Conservation (phyloP, 805 yeast species). For the Schwanniomyces sp. region DNA sequence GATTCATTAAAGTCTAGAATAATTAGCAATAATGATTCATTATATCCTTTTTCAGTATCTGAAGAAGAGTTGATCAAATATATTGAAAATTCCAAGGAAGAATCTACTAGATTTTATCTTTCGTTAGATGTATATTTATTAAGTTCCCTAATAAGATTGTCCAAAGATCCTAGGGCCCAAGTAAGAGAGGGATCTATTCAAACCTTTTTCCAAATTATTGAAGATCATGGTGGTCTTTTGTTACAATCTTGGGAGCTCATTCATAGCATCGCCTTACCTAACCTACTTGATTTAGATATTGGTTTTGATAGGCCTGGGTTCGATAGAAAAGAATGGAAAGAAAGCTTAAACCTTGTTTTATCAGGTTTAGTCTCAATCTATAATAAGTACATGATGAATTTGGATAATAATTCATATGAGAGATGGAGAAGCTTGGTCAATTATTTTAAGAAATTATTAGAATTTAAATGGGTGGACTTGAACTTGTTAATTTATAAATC, state of each 20-base stretch:
- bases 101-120: constrained; percentile 9
- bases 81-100: constrained; percentile 7
- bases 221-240: constrained; percentile 61
- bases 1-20: constrained; percentile 52
- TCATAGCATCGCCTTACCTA: constrained; percentile 59
- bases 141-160: constrained; percentile 58
- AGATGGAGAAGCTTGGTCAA: constrained; percentile 61
- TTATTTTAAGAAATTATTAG: constrained; percentile 43
- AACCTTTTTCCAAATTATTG: constrained; percentile 80
- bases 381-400: constrained; percentile 47
- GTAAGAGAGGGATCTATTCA: constrained; percentile 89
- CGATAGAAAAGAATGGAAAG: constrained; percentile 49
- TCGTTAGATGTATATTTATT: constrained; percentile 47
- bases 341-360: constrained; percentile 59
- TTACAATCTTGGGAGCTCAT: constrained; percentile 67
- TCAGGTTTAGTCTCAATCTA: constrained; percentile 68
- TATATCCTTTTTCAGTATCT: not conserved
- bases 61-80: constrained; percentile 8
- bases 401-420: constrained; percentile 16
- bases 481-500: constrained; percentile 57
- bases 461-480: constrained; percentile 49
- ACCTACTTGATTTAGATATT: constrained; percentile 34
- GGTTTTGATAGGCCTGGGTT: constrained; percentile 19
- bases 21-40: not conserved
- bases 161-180: constrained; percentile 67